Conservation (phyloP, 169 alveolate species). For the Toxoplasma gondii region DNA sequence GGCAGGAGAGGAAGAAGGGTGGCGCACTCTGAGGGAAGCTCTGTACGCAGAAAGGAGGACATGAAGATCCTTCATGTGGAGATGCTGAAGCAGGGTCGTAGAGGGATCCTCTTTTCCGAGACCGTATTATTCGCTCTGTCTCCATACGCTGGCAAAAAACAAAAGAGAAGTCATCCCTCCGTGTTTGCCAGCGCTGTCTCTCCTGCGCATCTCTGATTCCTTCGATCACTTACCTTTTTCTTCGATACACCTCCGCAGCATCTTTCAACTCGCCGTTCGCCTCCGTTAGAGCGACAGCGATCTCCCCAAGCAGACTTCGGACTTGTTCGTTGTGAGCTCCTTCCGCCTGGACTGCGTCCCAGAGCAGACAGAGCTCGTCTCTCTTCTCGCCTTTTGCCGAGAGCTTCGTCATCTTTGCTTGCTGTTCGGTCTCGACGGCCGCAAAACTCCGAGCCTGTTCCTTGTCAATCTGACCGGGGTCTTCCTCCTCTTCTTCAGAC, state of each 20-base stretch:
- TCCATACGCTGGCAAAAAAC: no score
- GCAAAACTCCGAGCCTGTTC: no score
- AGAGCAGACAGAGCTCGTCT: not conserved
- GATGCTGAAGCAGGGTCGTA: no score
- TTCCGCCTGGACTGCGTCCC: constrained; percentile 14
- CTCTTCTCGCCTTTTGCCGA: not conserved
- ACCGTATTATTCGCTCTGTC: no score
- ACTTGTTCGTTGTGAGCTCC: not conserved
- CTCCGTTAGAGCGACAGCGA: constrained; percentile 1
- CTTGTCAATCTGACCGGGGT: no score
- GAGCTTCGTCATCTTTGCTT: not conserved
- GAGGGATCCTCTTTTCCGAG: no score
- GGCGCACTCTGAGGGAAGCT: not conserved
- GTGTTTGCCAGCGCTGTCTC: no score
- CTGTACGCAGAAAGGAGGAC: not conserved
- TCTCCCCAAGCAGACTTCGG: not conserved
- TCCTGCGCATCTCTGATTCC: no score
- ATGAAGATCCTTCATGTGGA: no score
- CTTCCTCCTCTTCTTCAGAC: no score
- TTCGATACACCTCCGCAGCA: not conserved
- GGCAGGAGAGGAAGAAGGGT: not conserved
- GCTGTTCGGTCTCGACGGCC: no score
- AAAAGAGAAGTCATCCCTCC: no score
- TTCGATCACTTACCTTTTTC: not conserved
- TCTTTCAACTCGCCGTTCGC: not conserved